These are phyloP conservation scores for Ceratorhiza oryzae-sativae DNA, from an alignment of 1,284 basidiomycete genomes.

Conservation along the genomic window DNA sequence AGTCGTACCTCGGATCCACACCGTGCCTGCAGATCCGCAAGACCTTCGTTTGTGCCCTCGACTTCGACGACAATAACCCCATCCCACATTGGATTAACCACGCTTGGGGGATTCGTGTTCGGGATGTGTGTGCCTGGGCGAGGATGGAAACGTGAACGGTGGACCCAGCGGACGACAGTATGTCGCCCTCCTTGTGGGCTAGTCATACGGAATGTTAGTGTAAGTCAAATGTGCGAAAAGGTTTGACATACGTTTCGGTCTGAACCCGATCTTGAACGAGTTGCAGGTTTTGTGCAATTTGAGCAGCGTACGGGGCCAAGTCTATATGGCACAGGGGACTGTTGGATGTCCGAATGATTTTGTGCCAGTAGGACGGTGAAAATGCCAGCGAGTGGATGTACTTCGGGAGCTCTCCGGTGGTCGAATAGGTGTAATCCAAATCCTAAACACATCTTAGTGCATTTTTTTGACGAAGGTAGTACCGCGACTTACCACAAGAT, in stretches of 20 bases:
- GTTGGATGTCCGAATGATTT: slow-evolving; percentile 70
- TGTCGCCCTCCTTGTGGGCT: slow-evolving; percentile 78
- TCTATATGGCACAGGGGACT: slow-evolving; percentile 79
- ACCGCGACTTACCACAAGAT: slow-evolving; percentile 67
- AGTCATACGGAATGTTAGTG: slow-evolving; percentile 15
- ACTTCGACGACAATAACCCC: slow-evolving; percentile 79
- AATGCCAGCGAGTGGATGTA: slow-evolving; percentile 78
- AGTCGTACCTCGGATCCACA: slow-evolving; percentile 62
- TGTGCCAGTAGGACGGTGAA: slow-evolving; percentile 83
- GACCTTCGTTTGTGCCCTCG: slow-evolving; percentile 81
- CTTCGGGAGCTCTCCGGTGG: slow-evolving; percentile 74
- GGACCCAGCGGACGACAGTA: slow-evolving; percentile 81
- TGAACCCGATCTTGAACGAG: slow-evolving; percentile 76
- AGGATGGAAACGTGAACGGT: slow-evolving; percentile 74
- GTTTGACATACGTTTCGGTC: slow-evolving; percentile 72
- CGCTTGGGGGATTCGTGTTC: slow-evolving; percentile 47
- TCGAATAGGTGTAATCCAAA: slow-evolving; percentile 78
- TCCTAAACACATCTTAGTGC: slow-evolving; percentile 58
- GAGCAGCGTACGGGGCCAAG: slow-evolving; percentile 73
- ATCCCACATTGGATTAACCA: slow-evolving; percentile 78
- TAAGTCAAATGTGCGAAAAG: background rate
- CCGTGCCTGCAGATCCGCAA: slow-evolving; percentile 75
- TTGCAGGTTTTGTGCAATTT: slow-evolving; percentile 74
- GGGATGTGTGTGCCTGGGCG: slow-evolving; percentile 54
- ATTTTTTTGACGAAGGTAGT: background rate